Conservation (phyloP, 768 basidiomycete genomes). For the Podaxis carcinomalis region DNA sequence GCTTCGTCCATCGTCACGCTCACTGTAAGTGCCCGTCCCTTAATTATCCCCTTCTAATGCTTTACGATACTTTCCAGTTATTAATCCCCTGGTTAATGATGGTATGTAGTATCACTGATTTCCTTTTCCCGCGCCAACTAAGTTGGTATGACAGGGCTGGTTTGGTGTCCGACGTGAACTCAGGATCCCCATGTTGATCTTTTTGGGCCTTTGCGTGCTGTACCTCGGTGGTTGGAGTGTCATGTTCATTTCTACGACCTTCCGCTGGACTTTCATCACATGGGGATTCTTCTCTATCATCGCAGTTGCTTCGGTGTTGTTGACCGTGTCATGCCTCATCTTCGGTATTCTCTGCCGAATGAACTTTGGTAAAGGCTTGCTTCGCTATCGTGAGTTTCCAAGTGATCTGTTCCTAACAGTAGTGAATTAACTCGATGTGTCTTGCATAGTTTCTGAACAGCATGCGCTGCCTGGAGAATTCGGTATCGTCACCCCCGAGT, state of each 20-base stretch:
- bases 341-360: conserved; percentile 63
- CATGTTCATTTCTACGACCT: conserved; percentile 69
- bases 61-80: conserved; percentile 3
- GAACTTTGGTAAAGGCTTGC: conserved; percentile 77
- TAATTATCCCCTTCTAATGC: not conserved
- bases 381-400: conserved; percentile 52
- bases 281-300: conserved; percentile 76
- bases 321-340: conserved; percentile 51
- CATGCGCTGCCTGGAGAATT: conserved; percentile 37
- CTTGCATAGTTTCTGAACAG: conserved; percentile 46
- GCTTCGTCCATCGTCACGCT: conserved; percentile 52
- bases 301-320: conserved; percentile 49
- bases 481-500: conserved; percentile 17
- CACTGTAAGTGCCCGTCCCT: conserved; percentile 40
- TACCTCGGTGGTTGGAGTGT: conserved; percentile 68
- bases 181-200: conserved; percentile 53
- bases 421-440: conserved; percentile 9
- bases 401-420: not conserved
- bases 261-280: conserved; percentile 70
- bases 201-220: conserved; percentile 53
- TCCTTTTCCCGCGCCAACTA: not conserved
- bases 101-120: conserved; percentile 28
- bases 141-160: conserved; percentile 53
- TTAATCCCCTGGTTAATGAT: conserved; percentile 67
- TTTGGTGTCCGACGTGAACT: conserved; percentile 67